Conservation (phyloP, 1,284 basidiomycete species). For the Heterobasidion irregulare region DNA sequence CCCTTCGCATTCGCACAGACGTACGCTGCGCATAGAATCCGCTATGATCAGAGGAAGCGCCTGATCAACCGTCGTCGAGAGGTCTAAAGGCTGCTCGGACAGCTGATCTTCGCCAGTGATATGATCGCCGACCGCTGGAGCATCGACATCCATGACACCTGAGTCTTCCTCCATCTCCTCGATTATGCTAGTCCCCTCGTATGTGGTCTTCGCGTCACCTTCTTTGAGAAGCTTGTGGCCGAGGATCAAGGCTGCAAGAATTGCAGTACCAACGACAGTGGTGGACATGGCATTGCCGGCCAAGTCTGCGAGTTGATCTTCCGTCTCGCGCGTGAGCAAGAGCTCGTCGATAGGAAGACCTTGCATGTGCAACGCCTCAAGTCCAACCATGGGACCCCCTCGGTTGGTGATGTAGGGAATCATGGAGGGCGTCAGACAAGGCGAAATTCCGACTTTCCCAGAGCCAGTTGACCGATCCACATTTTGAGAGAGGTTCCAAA, state of each 20-base stretch:
- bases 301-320: constrained; percentile 90
- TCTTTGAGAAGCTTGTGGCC: constrained; percentile 57
- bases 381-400: constrained; percentile 92
- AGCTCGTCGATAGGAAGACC: constrained; percentile 90
- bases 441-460: constrained; percentile 76
- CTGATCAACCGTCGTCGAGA: constrained; percentile 45
- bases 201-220: constrained; percentile 53
- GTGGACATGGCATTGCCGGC: constrained; percentile 98
- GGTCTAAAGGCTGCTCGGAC: constrained; percentile 52
- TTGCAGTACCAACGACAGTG: constrained; percentile 89
- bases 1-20: constrained; percentile 87
- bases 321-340: constrained; percentile 85
- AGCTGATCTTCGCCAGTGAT: constrained; percentile 71
- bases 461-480: constrained; percentile 86
- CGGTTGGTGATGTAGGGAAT: constrained; percentile 95
- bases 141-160: constrained; percentile 20
- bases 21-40: constrained; percentile 62
- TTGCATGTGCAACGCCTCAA: constrained; percentile 90
- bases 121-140: constrained; percentile 30
- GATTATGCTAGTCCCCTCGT: constrained; percentile 44
- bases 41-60: constrained; percentile 52
- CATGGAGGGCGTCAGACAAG: constrained; percentile 92
- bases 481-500: constrained; percentile 98
- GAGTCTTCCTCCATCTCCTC: constrained; percentile 30
- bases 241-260: constrained; percentile 74